Percentiles rank a stretch among this genome's conserved stretches.
These are phyloP conservation scores for Punica granatum DNA, from an alignment of 345 rosid genomes.

Conservation along the genomic window DNA sequence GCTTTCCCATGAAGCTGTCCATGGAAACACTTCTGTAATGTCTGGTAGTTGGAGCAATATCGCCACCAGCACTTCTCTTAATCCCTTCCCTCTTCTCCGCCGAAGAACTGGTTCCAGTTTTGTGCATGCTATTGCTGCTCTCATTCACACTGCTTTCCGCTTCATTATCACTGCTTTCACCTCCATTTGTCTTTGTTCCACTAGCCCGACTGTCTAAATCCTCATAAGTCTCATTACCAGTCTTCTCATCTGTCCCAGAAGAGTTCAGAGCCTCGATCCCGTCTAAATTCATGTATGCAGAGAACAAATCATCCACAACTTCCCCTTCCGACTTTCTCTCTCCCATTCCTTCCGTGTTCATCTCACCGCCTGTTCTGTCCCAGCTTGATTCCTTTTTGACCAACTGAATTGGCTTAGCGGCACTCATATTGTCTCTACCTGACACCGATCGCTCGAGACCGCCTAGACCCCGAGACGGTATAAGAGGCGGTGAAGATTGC, in stretches of 20 bases:
- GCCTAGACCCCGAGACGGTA: conserved; percentile 40
- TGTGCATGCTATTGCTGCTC: conserved; percentile 34
- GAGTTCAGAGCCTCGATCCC: conserved; percentile 76
- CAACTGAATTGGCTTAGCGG: conserved; percentile 35
- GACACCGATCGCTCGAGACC: conserved; percentile 41
- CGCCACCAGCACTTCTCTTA: conserved; percentile 75
- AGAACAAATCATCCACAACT: conserved; percentile 80
- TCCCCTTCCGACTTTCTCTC: conserved; percentile 79
- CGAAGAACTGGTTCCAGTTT: conserved; percentile 31
- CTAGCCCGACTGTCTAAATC: conserved; percentile 91
- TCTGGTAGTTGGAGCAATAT: conserved; percentile 58
- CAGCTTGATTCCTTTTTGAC: conserved; percentile 46
- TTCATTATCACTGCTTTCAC: conserved; percentile 84
- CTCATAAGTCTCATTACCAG: conserved; percentile 58
- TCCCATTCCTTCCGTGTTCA: conserved; percentile 48
- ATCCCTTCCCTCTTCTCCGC: conserved; percentile 61
- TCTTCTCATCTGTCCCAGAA: conserved; percentile 66
- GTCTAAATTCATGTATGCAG: conserved; percentile 93
- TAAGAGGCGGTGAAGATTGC: conserved; percentile 54
- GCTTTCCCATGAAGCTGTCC: conserved; percentile 84
- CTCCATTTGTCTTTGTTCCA: conserved; percentile 79
- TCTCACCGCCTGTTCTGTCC: conserved; percentile 44
- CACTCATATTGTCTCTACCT: conserved; percentile 31
- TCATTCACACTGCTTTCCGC: conserved; percentile 86
- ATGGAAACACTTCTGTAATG: conserved; percentile 92